Conservation (phyloP, 1,284 basidiomycete genomes). For the Tilletiaria anomala region DNA sequence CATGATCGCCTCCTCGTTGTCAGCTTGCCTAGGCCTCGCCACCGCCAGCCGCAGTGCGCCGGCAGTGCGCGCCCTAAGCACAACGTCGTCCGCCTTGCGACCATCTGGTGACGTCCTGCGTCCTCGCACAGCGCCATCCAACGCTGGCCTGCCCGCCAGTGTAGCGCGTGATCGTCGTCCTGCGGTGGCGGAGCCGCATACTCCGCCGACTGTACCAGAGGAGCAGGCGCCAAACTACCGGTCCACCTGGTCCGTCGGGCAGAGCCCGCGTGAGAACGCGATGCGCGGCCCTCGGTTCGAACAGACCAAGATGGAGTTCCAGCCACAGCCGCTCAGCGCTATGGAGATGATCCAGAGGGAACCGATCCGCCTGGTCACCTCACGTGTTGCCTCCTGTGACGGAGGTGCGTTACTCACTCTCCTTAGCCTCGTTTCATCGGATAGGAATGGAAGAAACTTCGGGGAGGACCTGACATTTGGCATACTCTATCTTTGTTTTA, state of each 20-base stretch:
- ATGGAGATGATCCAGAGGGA: conserved; percentile 77
- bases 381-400: conserved; percentile 75
- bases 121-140: not conserved
- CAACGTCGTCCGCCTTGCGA: no score
- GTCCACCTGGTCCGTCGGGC: conserved; percentile 23
- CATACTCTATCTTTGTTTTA: no score
- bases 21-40: no score
- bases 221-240: conserved; percentile 28
- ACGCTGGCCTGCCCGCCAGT: not conserved
- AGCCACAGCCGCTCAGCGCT: conserved; percentile 78
- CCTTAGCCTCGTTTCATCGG: no score
- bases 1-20: no score
- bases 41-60: no score
- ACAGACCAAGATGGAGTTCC: conserved; percentile 69
- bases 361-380: conserved; percentile 64
- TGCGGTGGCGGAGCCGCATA: conserved; percentile 23
- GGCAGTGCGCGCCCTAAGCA: no score
- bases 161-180: no score
- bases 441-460: no score
- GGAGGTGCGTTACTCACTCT: no score
- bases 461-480: no score
- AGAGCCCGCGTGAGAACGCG: conserved; percentile 47
- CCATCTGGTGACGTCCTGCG: not conserved
- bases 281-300: conserved; percentile 66
- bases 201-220: conserved; percentile 14